Percentiles rank a stretch among this genome's conserved stretches.
phyloP scores from a whole-genome alignment of 75 land plant genomes.

The Cupressus sempervirens region DNA sequence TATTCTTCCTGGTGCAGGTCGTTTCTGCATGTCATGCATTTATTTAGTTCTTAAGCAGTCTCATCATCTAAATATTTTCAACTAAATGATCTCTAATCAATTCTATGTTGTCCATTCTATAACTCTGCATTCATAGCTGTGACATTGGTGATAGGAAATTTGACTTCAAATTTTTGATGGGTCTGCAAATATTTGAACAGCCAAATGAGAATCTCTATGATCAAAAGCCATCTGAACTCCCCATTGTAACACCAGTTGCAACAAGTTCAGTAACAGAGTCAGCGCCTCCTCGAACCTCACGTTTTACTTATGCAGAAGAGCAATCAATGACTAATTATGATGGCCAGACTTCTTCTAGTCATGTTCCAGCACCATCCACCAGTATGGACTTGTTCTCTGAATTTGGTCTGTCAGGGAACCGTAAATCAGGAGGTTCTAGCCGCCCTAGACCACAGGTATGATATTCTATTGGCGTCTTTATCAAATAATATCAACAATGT shows the following conservation, averaged over 20 bases:
- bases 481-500: not conserved
- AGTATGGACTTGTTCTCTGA: constrained; percentile 31
- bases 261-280: constrained; percentile 19
- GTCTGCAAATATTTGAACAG: constrained; percentile 18
- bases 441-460: constrained; percentile 33
- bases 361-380: constrained; percentile 36
- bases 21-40: not conserved
- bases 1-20: not conserved
- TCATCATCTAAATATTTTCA: not conserved
- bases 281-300: constrained; percentile 33
- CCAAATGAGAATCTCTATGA: constrained; percentile 42
- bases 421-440: constrained; percentile 12
- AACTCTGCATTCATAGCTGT: not conserved
- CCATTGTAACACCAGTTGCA: constrained; percentile 27
- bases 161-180: not conserved
- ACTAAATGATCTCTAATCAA: not conserved
- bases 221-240: constrained; percentile 43
- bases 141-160: not conserved
- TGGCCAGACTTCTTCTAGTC: constrained; percentile 23
- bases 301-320: constrained; percentile 47
- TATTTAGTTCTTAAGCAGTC: constrained; percentile 5
- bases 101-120: not conserved
- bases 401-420: constrained; percentile 22
- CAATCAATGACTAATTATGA: constrained; percentile 14
- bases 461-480: not conserved